Evolutionary conservation across 23 red algal species (phyloP).

Genomic region (Gracilaria gracilis): DNA sequence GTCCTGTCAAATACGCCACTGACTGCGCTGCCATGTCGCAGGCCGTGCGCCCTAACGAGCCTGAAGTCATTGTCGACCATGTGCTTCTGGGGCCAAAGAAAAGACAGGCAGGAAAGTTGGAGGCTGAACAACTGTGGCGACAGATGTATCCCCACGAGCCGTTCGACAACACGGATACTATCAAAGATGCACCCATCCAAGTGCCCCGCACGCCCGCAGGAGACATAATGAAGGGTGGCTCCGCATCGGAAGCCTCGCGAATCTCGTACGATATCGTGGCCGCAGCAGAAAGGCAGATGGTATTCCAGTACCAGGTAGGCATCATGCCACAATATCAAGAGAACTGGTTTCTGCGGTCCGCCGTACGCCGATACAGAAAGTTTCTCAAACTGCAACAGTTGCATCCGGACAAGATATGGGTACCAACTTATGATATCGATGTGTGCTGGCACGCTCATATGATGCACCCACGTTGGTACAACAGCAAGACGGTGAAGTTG

Average conservation of each 20-base stretch:
- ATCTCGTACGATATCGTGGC: conserved; percentile 46
- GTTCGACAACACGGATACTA: not conserved
- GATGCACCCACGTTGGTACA: conserved; percentile 42
- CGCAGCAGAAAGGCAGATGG: conserved; percentile 44
- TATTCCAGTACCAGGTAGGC: conserved; percentile 61
- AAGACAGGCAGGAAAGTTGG: not conserved
- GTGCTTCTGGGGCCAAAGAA: not conserved
- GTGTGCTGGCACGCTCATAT: conserved; percentile 65
- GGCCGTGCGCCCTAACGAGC: not conserved
- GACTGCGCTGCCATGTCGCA: conserved; percentile 39
- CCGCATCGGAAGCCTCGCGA: not conserved
- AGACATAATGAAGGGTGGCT: not conserved
- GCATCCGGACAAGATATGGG: not conserved
- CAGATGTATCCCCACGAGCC: conserved; percentile 45
- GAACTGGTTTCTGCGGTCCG: conserved; percentile 6
- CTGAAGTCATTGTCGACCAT: conserved; percentile 36
- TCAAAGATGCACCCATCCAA: conserved; percentile 28
- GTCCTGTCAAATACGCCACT: conserved; percentile 29
- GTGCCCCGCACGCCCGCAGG: not conserved
- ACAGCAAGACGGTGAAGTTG: not conserved
- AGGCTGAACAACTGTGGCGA: conserved; percentile 14
- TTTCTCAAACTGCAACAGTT: conserved; percentile 37
- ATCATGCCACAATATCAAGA: conserved; percentile 64
- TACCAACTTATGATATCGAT: conserved; percentile 68
- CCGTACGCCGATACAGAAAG: conserved; percentile 13